Evolutionary conservation across 257 asterid species (phyloP).

Genomic region (Avicennia marina): DNA sequence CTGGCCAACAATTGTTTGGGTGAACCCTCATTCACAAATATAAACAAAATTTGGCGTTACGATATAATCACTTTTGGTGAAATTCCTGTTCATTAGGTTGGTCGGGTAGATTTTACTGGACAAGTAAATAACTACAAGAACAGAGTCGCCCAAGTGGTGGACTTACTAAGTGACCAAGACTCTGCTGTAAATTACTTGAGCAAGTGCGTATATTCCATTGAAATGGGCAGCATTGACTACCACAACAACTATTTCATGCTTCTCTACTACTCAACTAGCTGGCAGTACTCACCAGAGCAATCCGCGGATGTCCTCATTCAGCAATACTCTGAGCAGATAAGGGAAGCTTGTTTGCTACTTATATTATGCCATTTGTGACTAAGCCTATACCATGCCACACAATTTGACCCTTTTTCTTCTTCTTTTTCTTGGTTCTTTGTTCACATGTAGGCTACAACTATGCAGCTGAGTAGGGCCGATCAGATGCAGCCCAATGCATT

Average conservation of each 20-base stretch:
- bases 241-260: slow-evolving; percentile 64
- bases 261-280: slow-evolving; percentile 28
- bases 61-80: neutral
- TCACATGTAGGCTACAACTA: slow-evolving; percentile 52
- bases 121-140: slow-evolving; percentile 73
- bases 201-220: slow-evolving; percentile 44
- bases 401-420: neutral
- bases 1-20: slow-evolving; percentile 71
- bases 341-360: slow-evolving; percentile 18
- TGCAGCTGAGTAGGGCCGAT: slow-evolving; percentile 88
- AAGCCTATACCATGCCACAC: neutral
- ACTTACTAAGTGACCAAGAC: slow-evolving; percentile 43
- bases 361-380: neutral
- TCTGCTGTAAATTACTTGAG: slow-evolving; percentile 40
- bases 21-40: neutral
- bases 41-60: neutral
- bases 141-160: slow-evolving; percentile 59
- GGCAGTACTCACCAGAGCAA: slow-evolving; percentile 39
- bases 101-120: slow-evolving; percentile 44
- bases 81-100: slow-evolving; percentile 43
- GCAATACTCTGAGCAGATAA: slow-evolving; percentile 40
- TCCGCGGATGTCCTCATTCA: slow-evolving; percentile 47
- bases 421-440: no score
- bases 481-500: slow-evolving; percentile 95
- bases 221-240: slow-evolving; percentile 62